Conservation (phyloP, 768 basidiomycete species). For the Hypholoma fasciculare region DNA sequence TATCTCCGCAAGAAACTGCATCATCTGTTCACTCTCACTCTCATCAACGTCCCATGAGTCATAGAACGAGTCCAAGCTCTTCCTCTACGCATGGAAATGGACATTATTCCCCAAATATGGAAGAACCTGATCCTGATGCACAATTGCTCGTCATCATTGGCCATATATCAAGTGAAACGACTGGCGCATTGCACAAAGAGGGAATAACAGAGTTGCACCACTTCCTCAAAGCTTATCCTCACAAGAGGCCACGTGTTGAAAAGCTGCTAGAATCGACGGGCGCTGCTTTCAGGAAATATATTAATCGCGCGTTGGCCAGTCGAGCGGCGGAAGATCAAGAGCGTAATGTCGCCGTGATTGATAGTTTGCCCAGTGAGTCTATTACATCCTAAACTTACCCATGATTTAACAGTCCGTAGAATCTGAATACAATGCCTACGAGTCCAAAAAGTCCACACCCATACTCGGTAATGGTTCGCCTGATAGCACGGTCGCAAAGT, state of each 20-base stretch:
- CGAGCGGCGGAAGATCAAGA: conserved; percentile 88
- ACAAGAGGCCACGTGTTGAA: conserved; percentile 80
- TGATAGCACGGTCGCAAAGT: conserved; percentile 21
- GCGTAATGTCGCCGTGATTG: conserved; percentile 76
- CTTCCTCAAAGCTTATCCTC: conserved; percentile 88
- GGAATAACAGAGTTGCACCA: conserved; percentile 94
- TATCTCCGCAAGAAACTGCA: conserved; percentile 67
- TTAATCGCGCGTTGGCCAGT: conserved; percentile 83
- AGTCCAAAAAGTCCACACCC: conserved; percentile 12
- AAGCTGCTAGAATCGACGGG: conserved; percentile 89
- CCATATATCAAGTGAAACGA: conserved; percentile 87
- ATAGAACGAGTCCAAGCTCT: conserved; percentile 65
- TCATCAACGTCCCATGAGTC: conserved; percentile 52
- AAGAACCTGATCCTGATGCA: conserved; percentile 87
- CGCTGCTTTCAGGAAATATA: conserved; percentile 88
- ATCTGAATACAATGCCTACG: conserved; percentile 60
- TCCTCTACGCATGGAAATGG: conserved; percentile 63
- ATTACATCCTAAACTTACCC: neutral
- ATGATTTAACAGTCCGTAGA: conserved; percentile 37
- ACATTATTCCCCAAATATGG: conserved; percentile 50
- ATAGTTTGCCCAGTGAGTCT: conserved; percentile 75
- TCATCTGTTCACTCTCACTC: conserved; percentile 51
- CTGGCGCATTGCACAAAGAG: conserved; percentile 88
- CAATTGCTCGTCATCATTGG: conserved; percentile 81
- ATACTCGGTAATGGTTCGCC: conserved; percentile 10